Percentiles rank a stretch among this genome's conserved stretches.
phyloP scores from a whole-genome alignment of 2,329 filamentous ascomycete species.

The Aspergillus sp. region DNA sequence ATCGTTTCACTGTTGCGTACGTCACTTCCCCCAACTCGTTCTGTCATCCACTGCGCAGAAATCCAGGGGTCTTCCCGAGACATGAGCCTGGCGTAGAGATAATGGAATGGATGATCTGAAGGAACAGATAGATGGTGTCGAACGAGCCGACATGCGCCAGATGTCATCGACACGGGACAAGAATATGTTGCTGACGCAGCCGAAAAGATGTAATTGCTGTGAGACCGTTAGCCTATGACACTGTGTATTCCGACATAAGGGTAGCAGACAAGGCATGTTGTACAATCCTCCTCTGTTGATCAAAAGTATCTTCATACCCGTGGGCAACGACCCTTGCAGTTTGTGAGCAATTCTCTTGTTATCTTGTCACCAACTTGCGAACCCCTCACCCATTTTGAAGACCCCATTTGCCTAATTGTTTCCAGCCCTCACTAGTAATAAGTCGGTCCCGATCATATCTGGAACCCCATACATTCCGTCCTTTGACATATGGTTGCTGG shows the following conservation, averaged over 20 bases:
- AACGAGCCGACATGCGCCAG: conserved; percentile 22
- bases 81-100: not conserved
- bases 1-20: conserved; percentile 66
- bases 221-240: too few relatives aligned
- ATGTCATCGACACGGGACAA: conserved; percentile 27
- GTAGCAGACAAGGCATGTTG: conserved; percentile 23
- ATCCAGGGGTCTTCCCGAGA: conserved; percentile 52
- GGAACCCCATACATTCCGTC: conserved; percentile 24
- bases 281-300: conserved; percentile 20
- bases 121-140: conserved; percentile 14
- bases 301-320: conserved; percentile 23
- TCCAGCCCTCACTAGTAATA: conserved; percentile 25
- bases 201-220: conserved; percentile 25
- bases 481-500: conserved; percentile 23
- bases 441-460: conserved; percentile 19
- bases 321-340: conserved; percentile 20
- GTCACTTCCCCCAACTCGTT: conserved; percentile 66
- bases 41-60: conserved; percentile 76
- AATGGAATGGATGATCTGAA: conserved; percentile 13
- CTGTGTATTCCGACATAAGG: not conserved
- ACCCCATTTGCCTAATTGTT: conserved; percentile 26
- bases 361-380: not conserved
- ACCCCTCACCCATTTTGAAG: conserved; percentile 20
- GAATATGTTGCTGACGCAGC: conserved; percentile 25
- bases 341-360: not conserved